Evolutionary conservation across 2,329 filamentous ascomycete genomes (phyloP).

Genomic region (Exophiala dermatitidis): DNA sequence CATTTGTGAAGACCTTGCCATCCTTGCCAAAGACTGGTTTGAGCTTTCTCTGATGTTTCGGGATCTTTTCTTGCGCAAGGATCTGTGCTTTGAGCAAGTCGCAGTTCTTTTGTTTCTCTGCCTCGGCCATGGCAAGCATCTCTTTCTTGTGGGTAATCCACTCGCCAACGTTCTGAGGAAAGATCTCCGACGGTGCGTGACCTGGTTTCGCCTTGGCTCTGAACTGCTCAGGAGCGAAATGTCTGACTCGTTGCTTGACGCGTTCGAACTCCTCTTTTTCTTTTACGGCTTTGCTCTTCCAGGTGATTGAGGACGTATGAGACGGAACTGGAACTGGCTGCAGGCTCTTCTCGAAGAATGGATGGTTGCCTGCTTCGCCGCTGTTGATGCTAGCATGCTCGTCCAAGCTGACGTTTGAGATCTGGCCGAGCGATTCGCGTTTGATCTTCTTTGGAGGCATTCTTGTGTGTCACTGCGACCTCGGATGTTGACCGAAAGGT

Average conservation of each 20-base stretch:
- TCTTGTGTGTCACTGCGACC: neutral
- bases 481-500: neutral
- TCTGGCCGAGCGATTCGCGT: slow-evolving; percentile 1
- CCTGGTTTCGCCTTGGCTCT: slow-evolving; percentile 10
- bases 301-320: slow-evolving; percentile 17
- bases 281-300: slow-evolving; percentile 18
- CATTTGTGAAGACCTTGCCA: slow-evolving; percentile 20
- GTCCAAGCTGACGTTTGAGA: neutral
- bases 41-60: slow-evolving; percentile 15
- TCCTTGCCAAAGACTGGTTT: slow-evolving; percentile 13
- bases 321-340: slow-evolving; percentile 2
- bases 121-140: slow-evolving; percentile 9
- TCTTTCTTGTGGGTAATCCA: slow-evolving; percentile 18
- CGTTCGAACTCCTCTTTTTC: slow-evolving; percentile 21
- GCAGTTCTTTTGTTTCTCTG: slow-evolving; percentile 9
- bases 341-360: slow-evolving; percentile 5
- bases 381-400: slow-evolving; percentile 8
- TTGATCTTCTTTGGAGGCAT: slow-evolving; percentile 1
- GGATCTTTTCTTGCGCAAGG: slow-evolving; percentile 10
- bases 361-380: slow-evolving; percentile 4
- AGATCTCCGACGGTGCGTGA: slow-evolving; percentile 9
- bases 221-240: slow-evolving; percentile 19
- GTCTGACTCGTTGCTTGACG: slow-evolving; percentile 15
- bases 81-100: slow-evolving; percentile 15
- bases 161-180: slow-evolving; percentile 16